Evolutionary conservation across 495 filamentous ascomycete genomes (phyloP).

Genomic region (Trichodelitschia bisporula): DNA sequence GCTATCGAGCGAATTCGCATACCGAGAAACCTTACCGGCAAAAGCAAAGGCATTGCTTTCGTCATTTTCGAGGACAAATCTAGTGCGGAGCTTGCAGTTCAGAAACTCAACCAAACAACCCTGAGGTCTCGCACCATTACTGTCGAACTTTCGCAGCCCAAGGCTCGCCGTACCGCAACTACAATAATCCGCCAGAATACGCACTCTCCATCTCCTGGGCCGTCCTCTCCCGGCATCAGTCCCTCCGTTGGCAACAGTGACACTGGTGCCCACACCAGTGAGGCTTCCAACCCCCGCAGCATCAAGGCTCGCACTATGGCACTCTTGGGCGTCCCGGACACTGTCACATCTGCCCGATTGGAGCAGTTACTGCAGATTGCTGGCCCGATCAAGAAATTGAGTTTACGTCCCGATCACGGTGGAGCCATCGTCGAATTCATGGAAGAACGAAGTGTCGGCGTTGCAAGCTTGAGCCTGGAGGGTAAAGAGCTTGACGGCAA

Average conservation of each 20-base stretch:
- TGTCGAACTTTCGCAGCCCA: conserved; percentile 7
- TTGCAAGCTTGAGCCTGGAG: conserved; percentile 45
- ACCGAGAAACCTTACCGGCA: conserved; percentile 34
- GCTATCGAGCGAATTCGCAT: conserved; percentile 43
- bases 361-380: conserved; percentile 31
- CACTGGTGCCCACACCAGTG: conserved; percentile 16
- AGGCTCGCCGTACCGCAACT: neutral
- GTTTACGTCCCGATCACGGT: conserved; percentile 43
- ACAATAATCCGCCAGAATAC: too few relatives aligned
- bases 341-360: conserved; percentile 36
- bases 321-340: conserved; percentile 38
- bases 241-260: conserved; percentile 4
- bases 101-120: neutral
- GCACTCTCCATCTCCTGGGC: too few relatives aligned
- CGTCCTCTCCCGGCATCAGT: neutral
- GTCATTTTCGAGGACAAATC: conserved; percentile 49
- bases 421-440: conserved; percentile 75
- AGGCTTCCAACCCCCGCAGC: conserved; percentile 1
- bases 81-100: conserved; percentile 5
- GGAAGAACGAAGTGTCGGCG: too few relatives aligned
- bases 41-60: conserved; percentile 49
- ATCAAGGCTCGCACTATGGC: conserved; percentile 17
- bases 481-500: conserved; percentile 42
- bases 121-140: conserved; percentile 1
- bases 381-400: conserved; percentile 28